Base-by-base conservation (phyloP, 192 early-diverging fungal genomes). In the Umbelopsis sp. region DNA sequence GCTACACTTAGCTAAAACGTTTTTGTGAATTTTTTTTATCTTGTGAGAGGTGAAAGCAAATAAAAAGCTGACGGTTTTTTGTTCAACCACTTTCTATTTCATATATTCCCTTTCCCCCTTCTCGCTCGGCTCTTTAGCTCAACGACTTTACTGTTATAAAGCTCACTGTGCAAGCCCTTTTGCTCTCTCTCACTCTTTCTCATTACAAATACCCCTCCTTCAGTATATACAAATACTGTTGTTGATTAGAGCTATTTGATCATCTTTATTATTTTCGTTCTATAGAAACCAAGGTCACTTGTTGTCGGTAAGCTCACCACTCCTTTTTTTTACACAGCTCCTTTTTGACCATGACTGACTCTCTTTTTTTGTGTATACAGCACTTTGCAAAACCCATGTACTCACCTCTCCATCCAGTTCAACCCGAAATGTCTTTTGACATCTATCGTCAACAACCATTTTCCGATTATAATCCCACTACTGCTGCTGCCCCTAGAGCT, bases 401-500 rank as follows among this genome's bases (percentile, higher is more conserved):
- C 30, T 61, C 55, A 35, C 55, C 55, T 61, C 55, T 61, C 33
- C 55, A 37, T 61, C 9, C 55, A 33, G 25, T 53, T 23, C 51
- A 53, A 27, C n/a, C 55, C 18, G 55, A 61, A 27, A 61, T 61
- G 55, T 61, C 55, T 10, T 61, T 61, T 25, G 27, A 61, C 30
- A 25, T 61, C 27, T 61, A 61, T 35, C 55, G 55, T 25, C 55
- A 61, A 6, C 37, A 41, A 30, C 27, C 55, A n/a, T 61, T n/a
- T 35, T 30, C 18, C 30, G 55, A 61, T n/a, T 61, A 61, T 41
- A 41, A 41, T 6, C 37, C 37, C 27, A 25, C 55, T n/a, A 11
- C 53, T 58, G 25, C 53, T 58, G 15, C 53, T 33, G 15, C 53
- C 15, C 5, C 55, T 12, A 61, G 55, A 35, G 27, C 55, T 33